Conservation (phyloP, 2,329 filamentous ascomycete genomes). For the Fusarium algeriense region DNA sequence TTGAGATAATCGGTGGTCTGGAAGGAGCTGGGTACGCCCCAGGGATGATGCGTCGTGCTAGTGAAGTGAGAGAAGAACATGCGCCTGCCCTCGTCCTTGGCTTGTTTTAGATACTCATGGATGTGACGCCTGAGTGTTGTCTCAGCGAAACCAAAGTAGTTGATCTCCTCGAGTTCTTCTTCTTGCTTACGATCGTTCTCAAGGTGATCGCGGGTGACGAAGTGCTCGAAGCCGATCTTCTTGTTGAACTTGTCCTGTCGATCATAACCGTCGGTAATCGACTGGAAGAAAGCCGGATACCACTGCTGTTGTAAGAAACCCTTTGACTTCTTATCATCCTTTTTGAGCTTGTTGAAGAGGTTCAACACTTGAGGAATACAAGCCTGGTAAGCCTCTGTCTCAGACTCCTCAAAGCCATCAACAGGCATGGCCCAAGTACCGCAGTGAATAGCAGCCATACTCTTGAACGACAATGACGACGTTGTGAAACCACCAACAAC, state of each 20-base stretch:
- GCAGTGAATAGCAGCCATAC: conserved; percentile 57
- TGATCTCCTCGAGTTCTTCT: conserved; percentile 42
- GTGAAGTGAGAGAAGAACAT: conserved; percentile 54
- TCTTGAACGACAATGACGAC: conserved; percentile 59
- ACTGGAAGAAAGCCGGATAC: conserved; percentile 52
- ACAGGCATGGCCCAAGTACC: conserved; percentile 56
- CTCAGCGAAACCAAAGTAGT: conserved; percentile 53
- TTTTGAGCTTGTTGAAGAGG: conserved; percentile 49
- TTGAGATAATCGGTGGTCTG: conserved; percentile 32
- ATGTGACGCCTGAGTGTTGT: conserved; percentile 48
- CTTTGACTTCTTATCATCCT: conserved; percentile 24
- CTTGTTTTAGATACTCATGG: conserved; percentile 46
- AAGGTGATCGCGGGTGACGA: conserved; percentile 48
- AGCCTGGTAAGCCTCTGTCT: conserved; percentile 58
- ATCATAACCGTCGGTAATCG: conserved; percentile 53
- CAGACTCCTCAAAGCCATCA: conserved; percentile 57
- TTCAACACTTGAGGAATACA: conserved; percentile 56
- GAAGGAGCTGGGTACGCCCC: conserved; percentile 36
- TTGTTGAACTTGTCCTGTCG: conserved; percentile 51
- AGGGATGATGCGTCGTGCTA: conserved; percentile 54
- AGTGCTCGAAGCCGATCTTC: conserved; percentile 49
- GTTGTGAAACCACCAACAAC: conserved; percentile 56
- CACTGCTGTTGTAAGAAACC: conserved; percentile 49
- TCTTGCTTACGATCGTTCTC: conserved; percentile 27
- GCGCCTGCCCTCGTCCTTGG: conserved; percentile 48